Evolutionary conservation across 768 basidiomycete genomes (phyloP).

Genomic region (Candolleomyces efflorescens): DNA sequence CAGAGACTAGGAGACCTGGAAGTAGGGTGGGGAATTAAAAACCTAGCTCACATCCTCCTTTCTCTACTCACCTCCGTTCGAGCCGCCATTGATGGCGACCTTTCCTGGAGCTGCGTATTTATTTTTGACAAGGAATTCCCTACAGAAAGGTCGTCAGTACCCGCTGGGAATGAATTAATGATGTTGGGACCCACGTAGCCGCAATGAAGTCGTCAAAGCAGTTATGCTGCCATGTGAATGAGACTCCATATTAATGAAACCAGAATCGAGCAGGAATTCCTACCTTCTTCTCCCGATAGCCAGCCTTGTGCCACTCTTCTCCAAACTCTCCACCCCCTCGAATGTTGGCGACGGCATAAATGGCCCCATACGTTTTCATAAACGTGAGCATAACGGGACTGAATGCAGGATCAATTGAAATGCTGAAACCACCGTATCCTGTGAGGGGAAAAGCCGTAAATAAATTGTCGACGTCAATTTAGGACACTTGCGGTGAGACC

Average conservation of each 20-base stretch:
- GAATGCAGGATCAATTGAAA: constrained; percentile 71
- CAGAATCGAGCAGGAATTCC: not conserved
- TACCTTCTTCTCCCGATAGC: constrained; percentile 68
- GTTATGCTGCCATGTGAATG: constrained; percentile 43
- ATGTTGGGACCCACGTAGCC: constrained; percentile 53
- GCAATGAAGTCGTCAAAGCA: constrained; percentile 83
- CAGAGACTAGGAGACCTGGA: constrained; percentile 73
- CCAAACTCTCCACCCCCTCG: constrained; percentile 78
- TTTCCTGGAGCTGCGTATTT: constrained; percentile 67
- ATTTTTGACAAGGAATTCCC: constrained; percentile 68
- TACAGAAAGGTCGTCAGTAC: constrained; percentile 21
- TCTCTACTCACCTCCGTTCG: constrained; percentile 63
- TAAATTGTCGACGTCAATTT: not conserved
- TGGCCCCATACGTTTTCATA: constrained; percentile 63
- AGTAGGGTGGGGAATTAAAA: not conserved
- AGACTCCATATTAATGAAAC: not conserved
- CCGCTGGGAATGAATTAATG: not conserved
- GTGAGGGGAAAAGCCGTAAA: not conserved
- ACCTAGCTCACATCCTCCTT: not conserved
- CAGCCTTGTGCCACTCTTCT: constrained; percentile 79
- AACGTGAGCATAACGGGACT: constrained; percentile 68
- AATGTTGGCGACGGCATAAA: constrained; percentile 57
- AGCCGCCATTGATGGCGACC: constrained; percentile 73
- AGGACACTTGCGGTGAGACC: no score
- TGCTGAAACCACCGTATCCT: constrained; percentile 83